phyloP scores from a whole-genome alignment of 2,329 filamentous ascomycete species.

The Xylaria sp. region DNA sequence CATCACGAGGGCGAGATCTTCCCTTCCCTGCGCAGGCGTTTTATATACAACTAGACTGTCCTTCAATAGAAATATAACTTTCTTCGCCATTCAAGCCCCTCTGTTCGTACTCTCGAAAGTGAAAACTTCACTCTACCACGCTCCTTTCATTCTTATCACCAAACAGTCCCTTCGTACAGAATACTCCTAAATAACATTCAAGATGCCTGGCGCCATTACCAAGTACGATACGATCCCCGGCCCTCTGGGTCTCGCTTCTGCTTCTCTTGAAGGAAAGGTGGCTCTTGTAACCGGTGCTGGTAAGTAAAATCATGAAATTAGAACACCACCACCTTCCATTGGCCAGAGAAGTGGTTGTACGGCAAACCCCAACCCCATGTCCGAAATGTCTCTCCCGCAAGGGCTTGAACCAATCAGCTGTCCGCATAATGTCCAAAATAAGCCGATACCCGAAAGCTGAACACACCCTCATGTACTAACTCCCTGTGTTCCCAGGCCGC shows the following conservation, averaged over 20 bases:
- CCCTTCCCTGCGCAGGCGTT: neutral
- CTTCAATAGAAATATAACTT: neutral
- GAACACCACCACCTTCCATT: neutral
- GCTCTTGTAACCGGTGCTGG: constrained; percentile 55
- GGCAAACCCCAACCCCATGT: constrained; percentile 43
- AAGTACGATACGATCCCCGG: constrained; percentile 55
- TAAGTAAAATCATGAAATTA: constrained; percentile 43
- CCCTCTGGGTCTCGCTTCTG: constrained; percentile 54
- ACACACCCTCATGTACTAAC: constrained; percentile 30
- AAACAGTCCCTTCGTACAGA: constrained; percentile 1
- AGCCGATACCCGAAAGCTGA: constrained; percentile 23
- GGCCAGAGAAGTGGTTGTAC: constrained; percentile 19
- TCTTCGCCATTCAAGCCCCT: neutral
- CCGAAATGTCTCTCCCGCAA: constrained; percentile 37
- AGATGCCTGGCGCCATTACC: constrained; percentile 51
- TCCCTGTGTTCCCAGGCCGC: constrained; percentile 57
- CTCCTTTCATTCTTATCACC: constrained; percentile 25
- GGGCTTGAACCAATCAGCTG: constrained; percentile 30
- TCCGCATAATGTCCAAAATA: constrained; percentile 4
- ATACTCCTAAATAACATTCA: constrained; percentile 35
- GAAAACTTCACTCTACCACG: constrained; percentile 8
- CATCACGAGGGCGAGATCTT: constrained; percentile 2
- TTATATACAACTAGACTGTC: constrained; percentile 35
- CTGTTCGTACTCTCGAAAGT: neutral
- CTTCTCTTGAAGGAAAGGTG: constrained; percentile 54